Conservation (phyloP, 306 rosid genomes). For the Cicer judaicum region DNA sequence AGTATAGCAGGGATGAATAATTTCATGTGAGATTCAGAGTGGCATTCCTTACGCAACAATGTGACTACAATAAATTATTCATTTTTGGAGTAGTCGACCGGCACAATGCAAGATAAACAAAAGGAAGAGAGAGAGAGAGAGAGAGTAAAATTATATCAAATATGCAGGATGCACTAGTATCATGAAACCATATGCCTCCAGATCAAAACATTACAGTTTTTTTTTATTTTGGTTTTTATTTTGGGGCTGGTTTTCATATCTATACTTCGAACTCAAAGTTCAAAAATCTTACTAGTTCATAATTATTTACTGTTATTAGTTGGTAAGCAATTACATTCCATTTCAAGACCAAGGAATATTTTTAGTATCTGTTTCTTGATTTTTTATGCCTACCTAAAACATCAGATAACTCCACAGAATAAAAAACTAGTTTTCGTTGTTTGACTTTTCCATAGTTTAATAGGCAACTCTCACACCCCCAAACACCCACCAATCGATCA, state of each 20-base stretch:
- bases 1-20: constrained; percentile 35
- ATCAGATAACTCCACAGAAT: constrained; percentile 3
- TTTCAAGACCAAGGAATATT: not conserved
- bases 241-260: not conserved
- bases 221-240: not conserved
- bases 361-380: constrained; percentile 1
- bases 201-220: constrained; percentile 2
- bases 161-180: not conserved
- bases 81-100: constrained; percentile 21
- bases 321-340: not conserved
- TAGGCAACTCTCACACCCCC: not conserved
- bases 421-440: not conserved
- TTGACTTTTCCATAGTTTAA: not conserved
- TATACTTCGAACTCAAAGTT: not conserved
- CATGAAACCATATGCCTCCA: constrained; percentile 10
- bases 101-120: constrained; percentile 35
- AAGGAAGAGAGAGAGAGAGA: not conserved
- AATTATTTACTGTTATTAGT: not conserved
- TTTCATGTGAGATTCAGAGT: constrained; percentile 32
- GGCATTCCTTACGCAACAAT: constrained; percentile 33
- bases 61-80: constrained; percentile 1
- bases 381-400: constrained; percentile 19
- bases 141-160: not conserved
- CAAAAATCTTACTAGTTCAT: constrained; percentile 22
- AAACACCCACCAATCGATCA: not conserved